Conservation (phyloP, 1,139 yeast genomes). For the Candida anutae region DNA sequence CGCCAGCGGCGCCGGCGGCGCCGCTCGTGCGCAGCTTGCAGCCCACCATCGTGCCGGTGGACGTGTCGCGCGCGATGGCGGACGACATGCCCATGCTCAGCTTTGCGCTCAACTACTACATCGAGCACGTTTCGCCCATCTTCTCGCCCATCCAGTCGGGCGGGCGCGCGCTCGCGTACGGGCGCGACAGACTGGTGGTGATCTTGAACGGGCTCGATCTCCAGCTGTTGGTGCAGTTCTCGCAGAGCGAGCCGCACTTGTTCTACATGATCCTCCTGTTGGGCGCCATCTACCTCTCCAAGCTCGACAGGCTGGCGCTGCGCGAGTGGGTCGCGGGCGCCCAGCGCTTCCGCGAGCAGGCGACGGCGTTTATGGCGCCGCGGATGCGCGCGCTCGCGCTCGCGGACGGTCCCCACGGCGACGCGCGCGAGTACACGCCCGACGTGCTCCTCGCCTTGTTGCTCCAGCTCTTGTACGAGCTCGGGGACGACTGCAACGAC, state of each 20-base stretch:
- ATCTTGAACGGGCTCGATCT: conserved; percentile 20
- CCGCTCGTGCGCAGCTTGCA: conserved; percentile 3
- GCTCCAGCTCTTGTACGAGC: conserved; percentile 18
- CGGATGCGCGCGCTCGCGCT: not conserved
- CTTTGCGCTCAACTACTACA: conserved; percentile 20
- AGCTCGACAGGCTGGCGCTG: conserved; percentile 7
- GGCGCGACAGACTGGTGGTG: conserved; percentile 13
- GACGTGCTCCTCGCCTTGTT: conserved; percentile 17
- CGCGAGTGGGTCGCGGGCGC: conserved; percentile 15
- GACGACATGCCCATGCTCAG: conserved; percentile 12
- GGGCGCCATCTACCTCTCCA: conserved; percentile 21
- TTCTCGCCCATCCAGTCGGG: conserved; percentile 7
- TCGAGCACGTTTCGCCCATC: conserved; percentile 20
- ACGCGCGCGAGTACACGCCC: conserved; percentile 9
- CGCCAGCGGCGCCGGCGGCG: conserved; percentile 3
- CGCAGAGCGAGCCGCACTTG: conserved; percentile 16
- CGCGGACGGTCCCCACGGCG: not conserved
- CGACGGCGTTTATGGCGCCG: conserved; percentile 7
- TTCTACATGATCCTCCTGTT: conserved; percentile 19
- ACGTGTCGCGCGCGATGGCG: conserved; percentile 8
- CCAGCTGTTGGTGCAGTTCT: conserved; percentile 16
- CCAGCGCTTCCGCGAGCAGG: conserved; percentile 11
- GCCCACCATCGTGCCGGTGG: conserved; percentile 15
- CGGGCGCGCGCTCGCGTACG: conserved; percentile 3
- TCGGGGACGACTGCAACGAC: conserved; percentile 21